phyloP scores from a whole-genome alignment of 129 eudicot species.

The Helichrysum umbraculigerum region DNA sequence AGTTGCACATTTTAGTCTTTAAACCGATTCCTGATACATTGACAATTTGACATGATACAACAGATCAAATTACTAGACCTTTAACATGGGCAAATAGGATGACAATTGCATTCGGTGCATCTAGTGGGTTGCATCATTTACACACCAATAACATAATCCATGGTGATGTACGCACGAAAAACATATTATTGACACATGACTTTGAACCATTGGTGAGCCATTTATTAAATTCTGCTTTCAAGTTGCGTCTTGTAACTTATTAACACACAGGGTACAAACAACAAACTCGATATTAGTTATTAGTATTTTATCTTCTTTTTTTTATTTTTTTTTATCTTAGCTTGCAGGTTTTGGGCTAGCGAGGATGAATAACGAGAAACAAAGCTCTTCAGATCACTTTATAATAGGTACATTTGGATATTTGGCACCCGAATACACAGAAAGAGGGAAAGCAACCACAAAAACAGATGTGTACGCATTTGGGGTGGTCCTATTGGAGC shows the following conservation, averaged over 20 bases:
- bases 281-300: neutral
- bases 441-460: constrained; percentile 35
- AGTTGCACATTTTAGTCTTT: neutral
- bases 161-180: constrained; percentile 44
- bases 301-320: too few species aligned
- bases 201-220: constrained; percentile 39
- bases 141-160: constrained; percentile 45
- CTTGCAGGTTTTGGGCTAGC: constrained; percentile 49
- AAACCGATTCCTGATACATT: neutral
- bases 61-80: constrained; percentile 34
- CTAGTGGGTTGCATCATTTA: constrained; percentile 41
- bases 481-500: constrained; percentile 42
- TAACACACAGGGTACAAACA: neutral
- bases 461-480: constrained; percentile 49
- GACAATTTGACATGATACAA: neutral
- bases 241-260: neutral
- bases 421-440: constrained; percentile 50
- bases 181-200: constrained; percentile 43
- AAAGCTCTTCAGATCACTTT: constrained; percentile 20
- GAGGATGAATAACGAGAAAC: constrained; percentile 23
- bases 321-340: constrained; percentile 3
- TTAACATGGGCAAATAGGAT: constrained; percentile 41
- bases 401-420: constrained; percentile 41
- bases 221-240: neutral
- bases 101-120: constrained; percentile 36